Conservation (phyloP, 2,329 filamentous ascomycete genomes). For the Fusarium pseudonygamai region DNA sequence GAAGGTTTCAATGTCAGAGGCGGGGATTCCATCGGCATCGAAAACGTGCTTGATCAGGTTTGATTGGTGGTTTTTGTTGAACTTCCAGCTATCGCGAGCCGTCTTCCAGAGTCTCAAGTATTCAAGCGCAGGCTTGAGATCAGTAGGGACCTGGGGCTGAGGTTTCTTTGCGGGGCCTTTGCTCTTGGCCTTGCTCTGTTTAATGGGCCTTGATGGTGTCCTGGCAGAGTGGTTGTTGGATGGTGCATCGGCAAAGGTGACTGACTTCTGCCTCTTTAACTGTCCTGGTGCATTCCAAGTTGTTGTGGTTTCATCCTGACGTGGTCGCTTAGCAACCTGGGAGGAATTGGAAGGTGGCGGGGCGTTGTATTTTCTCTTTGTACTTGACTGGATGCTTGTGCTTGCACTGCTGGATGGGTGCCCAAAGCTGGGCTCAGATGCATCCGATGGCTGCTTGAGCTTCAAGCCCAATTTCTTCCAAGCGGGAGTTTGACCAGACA, state of each 20-base stretch:
- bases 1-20: constrained; percentile 73
- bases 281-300: constrained; percentile 43
- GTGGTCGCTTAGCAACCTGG: constrained; percentile 48
- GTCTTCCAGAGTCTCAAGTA: constrained; percentile 83
- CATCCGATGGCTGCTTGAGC: constrained; percentile 59
- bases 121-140: constrained; percentile 72
- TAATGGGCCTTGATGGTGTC: constrained; percentile 47
- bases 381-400: constrained; percentile 40
- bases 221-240: constrained; percentile 44
- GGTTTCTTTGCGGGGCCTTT: constrained; percentile 54
- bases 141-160: constrained; percentile 50
- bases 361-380: constrained; percentile 54
- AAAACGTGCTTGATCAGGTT: constrained; percentile 86
- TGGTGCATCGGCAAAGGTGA: constrained; percentile 58
- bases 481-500: constrained; percentile 62
- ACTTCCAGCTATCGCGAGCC: constrained; percentile 82
- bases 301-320: constrained; percentile 43
- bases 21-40: constrained; percentile 75
- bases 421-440: constrained; percentile 50
- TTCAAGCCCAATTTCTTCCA: constrained; percentile 72
- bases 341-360: constrained; percentile 46
- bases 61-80: constrained; percentile 93
- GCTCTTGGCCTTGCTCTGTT: constrained; percentile 45
- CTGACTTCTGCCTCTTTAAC: constrained; percentile 57
- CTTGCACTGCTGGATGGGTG: constrained; percentile 49